Conservation (phyloP, 139 green algal genomes). For the Edaphochlamys debaryana region DNA sequence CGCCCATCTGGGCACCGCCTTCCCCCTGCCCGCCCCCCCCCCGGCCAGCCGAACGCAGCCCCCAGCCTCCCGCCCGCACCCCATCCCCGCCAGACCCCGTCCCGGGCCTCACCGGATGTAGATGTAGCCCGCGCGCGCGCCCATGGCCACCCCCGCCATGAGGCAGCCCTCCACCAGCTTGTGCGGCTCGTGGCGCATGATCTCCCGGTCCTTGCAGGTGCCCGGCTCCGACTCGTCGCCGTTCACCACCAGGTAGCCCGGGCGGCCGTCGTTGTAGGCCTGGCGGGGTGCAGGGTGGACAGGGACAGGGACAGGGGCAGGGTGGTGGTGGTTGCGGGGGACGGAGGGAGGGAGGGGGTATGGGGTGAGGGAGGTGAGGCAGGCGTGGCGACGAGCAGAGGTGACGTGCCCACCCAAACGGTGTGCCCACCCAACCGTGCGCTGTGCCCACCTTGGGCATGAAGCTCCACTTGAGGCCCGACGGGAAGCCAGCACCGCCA, state of each 20-base stretch:
- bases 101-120: slow-evolving; percentile 91
- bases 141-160: slow-evolving; percentile 91
- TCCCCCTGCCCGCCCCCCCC: no score
- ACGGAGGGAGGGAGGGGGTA: background rate
- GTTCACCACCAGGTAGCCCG: slow-evolving; percentile 97
- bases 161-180: slow-evolving; percentile 98
- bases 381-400: no score
- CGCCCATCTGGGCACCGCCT: no score
- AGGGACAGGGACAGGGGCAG: no score
- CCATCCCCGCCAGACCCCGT: no score
- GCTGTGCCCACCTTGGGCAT: slow-evolving; percentile 92
- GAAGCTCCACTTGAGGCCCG: slow-evolving; percentile 97
- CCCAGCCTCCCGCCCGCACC: no score
- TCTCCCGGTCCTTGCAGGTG: slow-evolving; percentile 98
- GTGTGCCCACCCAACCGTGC: no score
- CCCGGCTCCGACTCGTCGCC: slow-evolving; percentile 97
- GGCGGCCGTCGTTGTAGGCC: slow-evolving; percentile 87
- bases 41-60: no score
- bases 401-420: no score
- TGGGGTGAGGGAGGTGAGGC: no score
- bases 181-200: slow-evolving; percentile 97
- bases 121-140: slow-evolving; percentile 93
- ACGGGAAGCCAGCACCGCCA: slow-evolving; percentile 96
- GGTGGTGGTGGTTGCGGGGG: background rate
- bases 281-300: no score